These are phyloP conservation scores for Euphorbia schlechtendalii DNA, from an alignment of 441 rosid genomes.

Conservation along the genomic window DNA sequence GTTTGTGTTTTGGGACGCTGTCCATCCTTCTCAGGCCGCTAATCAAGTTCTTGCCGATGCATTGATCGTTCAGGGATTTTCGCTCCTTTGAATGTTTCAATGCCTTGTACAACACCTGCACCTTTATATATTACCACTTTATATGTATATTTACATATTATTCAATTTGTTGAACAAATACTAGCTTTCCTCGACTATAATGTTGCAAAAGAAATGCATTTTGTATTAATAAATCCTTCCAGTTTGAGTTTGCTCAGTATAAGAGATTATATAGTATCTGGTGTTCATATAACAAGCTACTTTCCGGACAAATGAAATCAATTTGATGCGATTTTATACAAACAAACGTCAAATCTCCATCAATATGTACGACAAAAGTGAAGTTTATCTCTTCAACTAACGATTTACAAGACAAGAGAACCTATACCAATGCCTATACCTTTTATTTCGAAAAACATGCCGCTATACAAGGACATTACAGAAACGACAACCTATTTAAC, in stretches of 20 bases:
- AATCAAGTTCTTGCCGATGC: slow-evolving; percentile 72
- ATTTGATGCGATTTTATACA: no score
- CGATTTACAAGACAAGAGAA: not conserved
- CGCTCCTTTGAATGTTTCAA: slow-evolving; percentile 39
- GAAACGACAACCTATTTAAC: not conserved
- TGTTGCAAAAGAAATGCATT: not conserved
- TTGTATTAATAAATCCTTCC: not conserved
- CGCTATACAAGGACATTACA: no score
- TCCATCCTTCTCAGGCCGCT: slow-evolving; percentile 88
- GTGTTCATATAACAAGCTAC: no score
- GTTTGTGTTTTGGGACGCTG: slow-evolving; percentile 88
- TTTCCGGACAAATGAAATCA: no score
- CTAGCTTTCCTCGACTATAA: not conserved
- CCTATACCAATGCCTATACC: not conserved
- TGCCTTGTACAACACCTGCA: not conserved
- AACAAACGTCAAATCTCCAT: not conserved
- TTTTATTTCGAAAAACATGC: no score
- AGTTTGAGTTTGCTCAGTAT: not conserved
- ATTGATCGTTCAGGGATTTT: slow-evolving; percentile 49
- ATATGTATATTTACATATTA: no score
- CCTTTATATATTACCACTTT: no score
- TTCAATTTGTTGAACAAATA: not conserved
- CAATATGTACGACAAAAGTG: not conserved
- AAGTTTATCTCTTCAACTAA: not conserved
- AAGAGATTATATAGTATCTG: no score